Conservation (phyloP, 2,329 filamentous ascomycete genomes). For the Gaeumannomyces sp. region DNA sequence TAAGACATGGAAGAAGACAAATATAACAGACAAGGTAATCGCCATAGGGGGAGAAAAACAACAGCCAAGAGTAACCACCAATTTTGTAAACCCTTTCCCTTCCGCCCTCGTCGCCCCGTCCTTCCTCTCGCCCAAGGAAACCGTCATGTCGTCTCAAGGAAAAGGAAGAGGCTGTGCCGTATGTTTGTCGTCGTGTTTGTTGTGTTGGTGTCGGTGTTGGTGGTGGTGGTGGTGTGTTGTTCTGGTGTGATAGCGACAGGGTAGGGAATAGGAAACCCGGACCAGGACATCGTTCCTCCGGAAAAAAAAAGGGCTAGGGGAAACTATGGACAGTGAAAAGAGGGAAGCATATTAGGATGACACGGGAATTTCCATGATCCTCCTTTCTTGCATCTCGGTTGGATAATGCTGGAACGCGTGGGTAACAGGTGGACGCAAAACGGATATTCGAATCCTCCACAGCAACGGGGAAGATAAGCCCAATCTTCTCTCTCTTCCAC, state of each 20-base stretch:
- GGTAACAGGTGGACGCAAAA: too few species aligned
- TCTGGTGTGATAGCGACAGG: not conserved
- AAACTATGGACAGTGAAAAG: not conserved
- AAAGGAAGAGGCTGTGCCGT: too few species aligned
- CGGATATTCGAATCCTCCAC: too few species aligned
- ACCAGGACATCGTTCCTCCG: not conserved
- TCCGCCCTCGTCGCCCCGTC: not conserved
- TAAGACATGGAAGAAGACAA: conserved; percentile 14
- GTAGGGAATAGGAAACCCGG: not conserved
- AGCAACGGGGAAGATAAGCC: too few species aligned
- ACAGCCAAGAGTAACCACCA: not conserved
- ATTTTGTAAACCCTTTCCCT: not conserved
- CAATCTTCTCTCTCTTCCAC: too few species aligned
- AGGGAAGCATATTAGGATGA: not conserved
- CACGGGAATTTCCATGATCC: not conserved
- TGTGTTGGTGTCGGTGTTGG: not conserved
- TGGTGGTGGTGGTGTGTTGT: not conserved
- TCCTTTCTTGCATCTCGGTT: not conserved
- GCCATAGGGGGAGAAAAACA: not conserved
- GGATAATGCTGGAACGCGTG: too few species aligned
- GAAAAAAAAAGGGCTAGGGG: not conserved
- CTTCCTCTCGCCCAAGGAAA: not conserved
- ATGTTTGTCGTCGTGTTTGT: not conserved
- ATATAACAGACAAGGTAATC: conserved; percentile 10
- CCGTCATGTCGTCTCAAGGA: not conserved